Conservation (phyloP, 2,329 filamentous ascomycete species). For the Epichloe coenophiala region DNA sequence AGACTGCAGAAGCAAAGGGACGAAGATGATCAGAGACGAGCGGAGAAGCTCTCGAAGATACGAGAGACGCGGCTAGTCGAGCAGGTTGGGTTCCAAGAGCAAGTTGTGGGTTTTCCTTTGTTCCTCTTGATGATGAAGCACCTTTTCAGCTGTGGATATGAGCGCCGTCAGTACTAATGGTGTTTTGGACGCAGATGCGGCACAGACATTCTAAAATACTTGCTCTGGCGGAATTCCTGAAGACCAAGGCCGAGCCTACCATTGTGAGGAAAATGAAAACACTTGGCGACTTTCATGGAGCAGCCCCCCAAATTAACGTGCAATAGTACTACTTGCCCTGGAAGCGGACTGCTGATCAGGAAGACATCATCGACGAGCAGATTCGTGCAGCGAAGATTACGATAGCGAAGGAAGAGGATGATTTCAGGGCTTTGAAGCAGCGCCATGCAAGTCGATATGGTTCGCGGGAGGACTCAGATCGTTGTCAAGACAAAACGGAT, state of each 20-base stretch:
- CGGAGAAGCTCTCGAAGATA: conserved; percentile 51
- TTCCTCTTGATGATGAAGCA: no score
- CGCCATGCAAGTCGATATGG: conserved; percentile 19
- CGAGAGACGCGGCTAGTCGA: conserved; percentile 48
- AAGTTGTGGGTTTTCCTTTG: conserved; percentile 41
- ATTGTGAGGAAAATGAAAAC: conserved; percentile 42
- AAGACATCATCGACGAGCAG: conserved; percentile 58
- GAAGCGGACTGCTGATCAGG: conserved; percentile 56
- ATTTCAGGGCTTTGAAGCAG: conserved; percentile 41
- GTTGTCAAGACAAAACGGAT: conserved; percentile 17
- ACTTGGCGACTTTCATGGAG: background rate
- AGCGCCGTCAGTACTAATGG: conserved; percentile 5
- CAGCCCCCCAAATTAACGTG: background rate
- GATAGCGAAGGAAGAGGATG: conserved; percentile 51
- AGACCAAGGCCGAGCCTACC: conserved; percentile 56
- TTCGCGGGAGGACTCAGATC: conserved; percentile 6
- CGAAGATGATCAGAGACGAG: conserved; percentile 55
- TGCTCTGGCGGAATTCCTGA: conserved; percentile 57
- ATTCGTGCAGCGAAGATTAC: conserved; percentile 48
- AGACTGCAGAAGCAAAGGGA: conserved; percentile 59
- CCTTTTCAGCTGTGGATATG: background rate
- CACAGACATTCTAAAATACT: conserved; percentile 60
- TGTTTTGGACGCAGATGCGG: conserved; percentile 50
- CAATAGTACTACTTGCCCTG: conserved; percentile 74
- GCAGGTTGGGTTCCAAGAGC: conserved; percentile 62